These are phyloP conservation scores for Globisporangium alternatum DNA, from an alignment of 352 stramenopile species.

Conservation along the genomic window DNA sequence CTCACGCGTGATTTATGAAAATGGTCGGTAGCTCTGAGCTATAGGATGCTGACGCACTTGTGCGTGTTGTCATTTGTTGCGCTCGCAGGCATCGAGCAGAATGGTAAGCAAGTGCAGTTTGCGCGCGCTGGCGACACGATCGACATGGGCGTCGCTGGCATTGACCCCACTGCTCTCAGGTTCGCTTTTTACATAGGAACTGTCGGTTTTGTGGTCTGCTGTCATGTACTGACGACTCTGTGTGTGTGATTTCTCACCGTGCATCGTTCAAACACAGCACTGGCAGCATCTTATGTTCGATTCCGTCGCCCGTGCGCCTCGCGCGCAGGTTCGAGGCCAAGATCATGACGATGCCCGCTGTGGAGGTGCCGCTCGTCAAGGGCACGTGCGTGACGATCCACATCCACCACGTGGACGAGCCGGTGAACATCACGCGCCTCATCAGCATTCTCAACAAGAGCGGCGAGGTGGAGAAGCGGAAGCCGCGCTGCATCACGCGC, in stretches of 20 bases:
- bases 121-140: constrained; percentile 76
- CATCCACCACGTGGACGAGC: constrained; percentile 86
- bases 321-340: constrained; percentile 82
- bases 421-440: constrained; percentile 74
- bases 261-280: constrained; percentile 28
- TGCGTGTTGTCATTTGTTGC: background rate
- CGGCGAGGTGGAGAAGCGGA: constrained; percentile 78
- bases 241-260: background rate
- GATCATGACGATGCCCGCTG: constrained; percentile 87
- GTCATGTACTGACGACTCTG: background rate
- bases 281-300: constrained; percentile 82
- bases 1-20: too few relatives aligned
- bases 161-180: constrained; percentile 69
- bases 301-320: constrained; percentile 69
- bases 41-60: too few relatives aligned
- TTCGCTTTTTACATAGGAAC: constrained; percentile 14
- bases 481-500: constrained; percentile 82
- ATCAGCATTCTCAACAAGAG: constrained; percentile 72
- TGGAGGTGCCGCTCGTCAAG: constrained; percentile 85
- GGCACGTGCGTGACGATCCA: constrained; percentile 82
- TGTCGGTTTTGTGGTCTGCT: background rate
- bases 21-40: too few relatives aligned
- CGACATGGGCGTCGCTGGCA: constrained; percentile 73
- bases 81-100: constrained; percentile 59
- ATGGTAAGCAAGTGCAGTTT: constrained; percentile 54